Evolutionary conservation across 2,329 filamentous ascomycete genomes (phyloP), one percentile per base, ranked within the genome.

Genomic region (Juglanconis juglandina): DNA sequence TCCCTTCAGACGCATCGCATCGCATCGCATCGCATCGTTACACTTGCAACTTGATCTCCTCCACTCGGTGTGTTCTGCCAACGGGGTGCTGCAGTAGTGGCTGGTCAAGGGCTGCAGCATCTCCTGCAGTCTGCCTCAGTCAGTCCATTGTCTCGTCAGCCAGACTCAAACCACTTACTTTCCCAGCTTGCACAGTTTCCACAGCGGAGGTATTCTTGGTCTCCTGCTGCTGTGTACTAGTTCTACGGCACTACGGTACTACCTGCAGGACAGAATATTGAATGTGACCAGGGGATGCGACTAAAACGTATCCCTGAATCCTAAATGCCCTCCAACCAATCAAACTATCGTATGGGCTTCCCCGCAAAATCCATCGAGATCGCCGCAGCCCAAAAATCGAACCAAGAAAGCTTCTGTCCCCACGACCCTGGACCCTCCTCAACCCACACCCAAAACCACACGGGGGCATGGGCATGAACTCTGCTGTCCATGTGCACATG

Each of bases 61-160:
- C 61, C 61, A 63, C 61, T 55, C 58, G 58, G 61, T 63, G 49
- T 60, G 53, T 54, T 63, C 58, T 55, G 13, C 53, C 58, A 49
- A 49, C 53, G 58, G 58, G 56, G 46, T 46, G 56, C 39, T 63
- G 58, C 58, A 60, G 58, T 60, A 60, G 61, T 53, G 61, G 57
- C 53, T 63, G 58, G 33, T 58, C 57, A 53, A 56, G 44, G 48
- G 58, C 53, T 55, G 55, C 61, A 60, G 58, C 42, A 32, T 49
- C 55, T 35, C 35, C 41, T 49, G 53, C 32, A 53, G 35, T 41
- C 51, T 42, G 35, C 53, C 46, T 14, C 48, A 37, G 50, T 50
- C 41, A 56, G 50, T 56, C 53, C 51, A 62, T 24, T 24, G 32
- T 44, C 39, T 41, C 35, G 39, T 39, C 52, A 30, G 14, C 39